These are phyloP conservation scores for Lavandula angustifolia DNA, from an alignment of 257 asterid genomes.

Conservation along the genomic window DNA sequence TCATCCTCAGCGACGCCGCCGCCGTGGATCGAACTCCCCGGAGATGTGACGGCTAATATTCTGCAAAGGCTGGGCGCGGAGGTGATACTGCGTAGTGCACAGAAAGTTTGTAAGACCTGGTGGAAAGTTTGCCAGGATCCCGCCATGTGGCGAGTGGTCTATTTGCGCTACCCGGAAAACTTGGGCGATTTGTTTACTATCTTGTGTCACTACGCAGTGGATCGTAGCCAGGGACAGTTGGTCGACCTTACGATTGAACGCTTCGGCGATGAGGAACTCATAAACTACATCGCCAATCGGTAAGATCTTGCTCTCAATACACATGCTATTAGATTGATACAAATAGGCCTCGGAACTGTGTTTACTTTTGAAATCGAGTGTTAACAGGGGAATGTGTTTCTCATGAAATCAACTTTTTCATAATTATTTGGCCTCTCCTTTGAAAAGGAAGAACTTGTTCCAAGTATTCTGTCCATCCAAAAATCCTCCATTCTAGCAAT, in stretches of 20 bases:
- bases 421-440: not conserved
- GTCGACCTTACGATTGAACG: constrained; percentile 29
- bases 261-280: constrained; percentile 27
- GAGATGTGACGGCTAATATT: constrained; percentile 43
- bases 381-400: not conserved
- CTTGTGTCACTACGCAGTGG: constrained; percentile 45
- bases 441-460: not conserved
- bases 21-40: constrained; percentile 53
- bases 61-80: constrained; percentile 40
- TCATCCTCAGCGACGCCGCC: constrained; percentile 7
- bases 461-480: too few species aligned
- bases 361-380: not conserved
- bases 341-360: not conserved
- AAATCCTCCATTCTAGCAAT: too few species aligned
- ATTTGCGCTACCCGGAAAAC: constrained; percentile 2
- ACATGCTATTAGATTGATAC: not conserved
- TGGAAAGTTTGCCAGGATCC: constrained; percentile 41
- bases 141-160: constrained; percentile 38
- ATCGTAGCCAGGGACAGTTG: constrained; percentile 45
- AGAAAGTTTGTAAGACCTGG: constrained; percentile 49
- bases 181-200: not conserved
- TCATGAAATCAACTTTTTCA: not conserved
- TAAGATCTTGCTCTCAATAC: not conserved
- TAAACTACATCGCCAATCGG: constrained; percentile 36
- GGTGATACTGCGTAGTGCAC: constrained; percentile 41